A percentile compares a stretch with the other conserved stretches of the same genome.
Conservation (phyloP, 1,139 yeast genomes). For the Debaryomyces coudertii region DNA sequence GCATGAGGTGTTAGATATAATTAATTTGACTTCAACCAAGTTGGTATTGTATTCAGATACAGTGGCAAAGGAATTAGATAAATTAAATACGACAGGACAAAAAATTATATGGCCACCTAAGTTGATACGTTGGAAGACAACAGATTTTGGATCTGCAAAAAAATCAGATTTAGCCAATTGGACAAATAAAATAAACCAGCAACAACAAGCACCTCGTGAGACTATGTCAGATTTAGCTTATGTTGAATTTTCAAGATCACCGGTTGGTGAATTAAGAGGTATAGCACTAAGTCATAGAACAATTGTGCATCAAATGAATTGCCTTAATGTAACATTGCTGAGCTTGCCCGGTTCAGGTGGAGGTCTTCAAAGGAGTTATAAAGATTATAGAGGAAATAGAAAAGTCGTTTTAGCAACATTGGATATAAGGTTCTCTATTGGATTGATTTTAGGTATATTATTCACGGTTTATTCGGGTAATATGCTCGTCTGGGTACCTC, state of each 20-base stretch:
- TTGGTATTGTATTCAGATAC: conserved; percentile 80
- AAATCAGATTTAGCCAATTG: conserved; percentile 41
- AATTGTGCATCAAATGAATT: conserved; percentile 83
- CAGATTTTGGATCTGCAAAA: conserved; percentile 77
- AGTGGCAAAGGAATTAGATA: conserved; percentile 71
- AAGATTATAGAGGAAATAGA: conserved; percentile 29
- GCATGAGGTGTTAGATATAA: conserved; percentile 69
- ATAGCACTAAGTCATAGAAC: conserved; percentile 92
- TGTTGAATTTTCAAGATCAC: conserved; percentile 88
- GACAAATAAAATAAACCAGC: conserved; percentile 27
- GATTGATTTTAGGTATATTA: conserved; percentile 78
- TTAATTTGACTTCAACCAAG: conserved; percentile 75
- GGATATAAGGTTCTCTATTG: conserved; percentile 87
- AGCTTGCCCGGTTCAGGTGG: conserved; percentile 59
- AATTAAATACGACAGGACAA: conserved; percentile 44
- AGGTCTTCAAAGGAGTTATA: conserved; percentile 35
- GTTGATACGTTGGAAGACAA: conserved; percentile 77
- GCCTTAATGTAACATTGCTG: conserved; percentile 67
- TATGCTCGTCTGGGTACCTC: conserved; percentile 79
- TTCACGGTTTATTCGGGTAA: conserved; percentile 88
- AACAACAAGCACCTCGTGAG: conserved; percentile 22
- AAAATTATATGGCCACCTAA: conserved; percentile 47
- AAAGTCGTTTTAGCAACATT: conserved; percentile 67
- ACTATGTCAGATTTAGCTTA: conserved; percentile 70
- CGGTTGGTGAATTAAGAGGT: conserved; percentile 90